These are phyloP conservation scores for Hippophae gyantsensis DNA, from an alignment of 306 rosid species.

Conservation along the genomic window DNA sequence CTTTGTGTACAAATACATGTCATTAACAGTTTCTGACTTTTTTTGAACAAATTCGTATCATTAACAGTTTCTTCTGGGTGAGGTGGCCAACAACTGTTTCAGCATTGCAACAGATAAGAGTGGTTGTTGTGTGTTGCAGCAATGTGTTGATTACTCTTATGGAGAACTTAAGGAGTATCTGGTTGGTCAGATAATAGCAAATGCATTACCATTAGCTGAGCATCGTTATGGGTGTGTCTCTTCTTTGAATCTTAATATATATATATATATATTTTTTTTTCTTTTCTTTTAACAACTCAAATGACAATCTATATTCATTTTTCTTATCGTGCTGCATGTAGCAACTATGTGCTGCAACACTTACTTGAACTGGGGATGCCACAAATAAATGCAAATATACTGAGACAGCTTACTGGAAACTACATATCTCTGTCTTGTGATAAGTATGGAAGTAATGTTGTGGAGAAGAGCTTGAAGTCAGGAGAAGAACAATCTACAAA, in stretches of 20 bases:
- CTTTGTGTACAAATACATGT: no score
- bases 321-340: slow-evolving; percentile 18
- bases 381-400: slow-evolving; percentile 19
- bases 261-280: no score
- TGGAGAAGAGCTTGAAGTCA: slow-evolving; percentile 46
- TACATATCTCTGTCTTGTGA: slow-evolving; percentile 36
- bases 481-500: slow-evolving; percentile 11
- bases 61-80: slow-evolving; percentile 39
- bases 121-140: slow-evolving; percentile 56
- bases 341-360: slow-evolving; percentile 71
- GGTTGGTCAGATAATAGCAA: slow-evolving; percentile 18
- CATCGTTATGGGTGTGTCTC: slow-evolving; percentile 54
- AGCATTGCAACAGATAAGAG: slow-evolving; percentile 44
- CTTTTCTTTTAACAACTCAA: not conserved
- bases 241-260: not conserved
- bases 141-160: slow-evolving; percentile 25
- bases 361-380: slow-evolving; percentile 28
- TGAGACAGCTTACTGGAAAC: slow-evolving; percentile 28
- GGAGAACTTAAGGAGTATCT: slow-evolving; percentile 32
- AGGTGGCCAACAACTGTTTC: slow-evolving; percentile 27
- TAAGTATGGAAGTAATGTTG: slow-evolving; percentile 72
- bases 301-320: slow-evolving; percentile 4
- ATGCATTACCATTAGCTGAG: slow-evolving; percentile 27
- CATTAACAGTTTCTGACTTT: slow-evolving; percentile 7
- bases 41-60: slow-evolving; percentile 16